Base-by-base conservation (phyloP, 345 rosid species). In the Eucalyptus pauciflora region DNA sequence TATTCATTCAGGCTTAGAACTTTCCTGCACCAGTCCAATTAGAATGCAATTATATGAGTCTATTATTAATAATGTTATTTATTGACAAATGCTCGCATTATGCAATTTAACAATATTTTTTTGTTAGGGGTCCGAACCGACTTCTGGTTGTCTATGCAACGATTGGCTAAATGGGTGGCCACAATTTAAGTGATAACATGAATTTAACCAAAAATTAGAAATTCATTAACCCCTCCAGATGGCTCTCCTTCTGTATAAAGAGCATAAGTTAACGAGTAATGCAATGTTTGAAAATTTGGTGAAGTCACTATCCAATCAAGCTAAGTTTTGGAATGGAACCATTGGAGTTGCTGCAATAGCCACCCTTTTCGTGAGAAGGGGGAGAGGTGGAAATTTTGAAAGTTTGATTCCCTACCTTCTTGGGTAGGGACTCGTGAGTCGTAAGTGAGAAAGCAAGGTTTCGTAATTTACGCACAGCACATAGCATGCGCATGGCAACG, bases 381-480 rank as follows among this genome's bases (percentile, higher is more conserved):
- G 56, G 56, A 52, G 56, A 52, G 24, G 24, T 52, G 24, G 10
- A 52, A 52, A 52, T 0, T 52, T 52, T 7, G 24, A 52, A 7
- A 52, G 56, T 52, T 52, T 18, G 56, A 52, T 3, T 52, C 56
- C 56, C 56, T 52, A 52, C 24, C 24, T 52, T 3, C 0, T 1
- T 0, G 0, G 56, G 24, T 18, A 52, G 10, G 24, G 56, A 52
- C 56, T 52, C 2, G 1, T 52, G 56, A 52, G 10, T 52, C 1
- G 0, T 18, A 52, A 52, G 56, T 52, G 10, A 18, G 10, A 24
- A 1, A 52, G 56, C 1, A 52, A 52, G 24, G 24, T 52, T 52
- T 52, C 10, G 2, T 52, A 17, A 18, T 52, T 52, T 52, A 24
- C 24, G 1, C 10, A 52, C 0, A 18, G 4, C 56, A 52, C 1